Conservation (phyloP, 2,329 filamentous ascomycete species). For the Claviceps maximensis region DNA sequence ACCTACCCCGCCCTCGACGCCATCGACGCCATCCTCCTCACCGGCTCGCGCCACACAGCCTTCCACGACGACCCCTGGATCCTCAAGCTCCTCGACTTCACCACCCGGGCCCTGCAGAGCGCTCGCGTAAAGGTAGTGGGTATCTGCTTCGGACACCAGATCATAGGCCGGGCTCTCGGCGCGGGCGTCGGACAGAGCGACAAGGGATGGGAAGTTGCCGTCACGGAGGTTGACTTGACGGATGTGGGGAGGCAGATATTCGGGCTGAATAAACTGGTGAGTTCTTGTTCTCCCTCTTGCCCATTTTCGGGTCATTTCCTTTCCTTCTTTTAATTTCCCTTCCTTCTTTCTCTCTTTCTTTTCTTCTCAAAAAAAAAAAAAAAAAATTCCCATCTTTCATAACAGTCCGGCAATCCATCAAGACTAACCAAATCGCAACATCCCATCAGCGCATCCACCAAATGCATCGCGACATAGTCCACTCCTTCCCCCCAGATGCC, state of each 20-base stretch:
- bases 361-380: too few relatives aligned
- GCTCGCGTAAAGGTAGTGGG: conserved; percentile 48
- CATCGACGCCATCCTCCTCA: conserved; percentile 73
- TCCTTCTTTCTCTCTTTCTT: neutral
- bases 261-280: conserved; percentile 20
- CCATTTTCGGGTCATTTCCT: too few relatives aligned
- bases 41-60: conserved; percentile 50
- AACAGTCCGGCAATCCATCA: too few relatives aligned
- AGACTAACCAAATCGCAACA: conserved; percentile 10
- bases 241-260: conserved; percentile 27
- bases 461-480: conserved; percentile 34
- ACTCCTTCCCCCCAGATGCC: conserved; percentile 24
- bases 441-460: conserved; percentile 25
- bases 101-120: conserved; percentile 17
- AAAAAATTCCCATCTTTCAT: too few relatives aligned
- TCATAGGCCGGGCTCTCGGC: conserved; percentile 29
- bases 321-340: too few relatives aligned
- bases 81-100: conserved; percentile 26
- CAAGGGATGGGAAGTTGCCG: conserved; percentile 32
- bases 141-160: conserved; percentile 36
- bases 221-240: conserved; percentile 26
- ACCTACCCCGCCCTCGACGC: conserved; percentile 60
- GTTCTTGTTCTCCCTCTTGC: neutral
- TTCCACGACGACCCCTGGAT: conserved; percentile 33
- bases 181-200: conserved; percentile 24